Conservation (phyloP, 202 grass and related monocot species). For the Carex sylvatica region DNA sequence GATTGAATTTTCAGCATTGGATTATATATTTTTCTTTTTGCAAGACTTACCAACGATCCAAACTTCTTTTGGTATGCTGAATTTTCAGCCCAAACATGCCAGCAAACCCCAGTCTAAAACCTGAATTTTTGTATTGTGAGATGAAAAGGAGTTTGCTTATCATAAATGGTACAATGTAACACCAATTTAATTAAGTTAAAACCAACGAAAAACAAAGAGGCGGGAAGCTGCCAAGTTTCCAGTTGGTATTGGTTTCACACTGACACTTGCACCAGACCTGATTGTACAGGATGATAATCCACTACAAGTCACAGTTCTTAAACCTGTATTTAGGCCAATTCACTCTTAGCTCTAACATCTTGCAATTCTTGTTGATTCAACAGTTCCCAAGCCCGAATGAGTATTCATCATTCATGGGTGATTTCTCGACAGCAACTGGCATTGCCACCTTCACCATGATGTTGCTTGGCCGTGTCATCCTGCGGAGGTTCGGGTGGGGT, state of each 20-base stretch:
- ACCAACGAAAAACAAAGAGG: not conserved
- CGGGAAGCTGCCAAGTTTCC: not conserved
- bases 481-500: constrained; percentile 91
- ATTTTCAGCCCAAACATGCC: constrained; percentile 5
- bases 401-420: constrained; percentile 98
- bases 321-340: not conserved
- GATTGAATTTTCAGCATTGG: not conserved
- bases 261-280: not conserved
- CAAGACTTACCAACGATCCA: not conserved
- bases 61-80: not conserved
- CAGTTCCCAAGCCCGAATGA: constrained; percentile 97
- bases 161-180: not conserved
- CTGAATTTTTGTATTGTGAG: not conserved
- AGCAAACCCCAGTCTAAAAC: not conserved
- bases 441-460: constrained; percentile 99
- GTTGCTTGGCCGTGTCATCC: constrained; percentile 84
- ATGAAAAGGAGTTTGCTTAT: not conserved
- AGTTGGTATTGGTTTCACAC: not conserved
- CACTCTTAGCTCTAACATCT: not conserved
- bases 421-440: constrained; percentile 96
- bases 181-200: not conserved
- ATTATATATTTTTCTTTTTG: constrained; percentile 1
- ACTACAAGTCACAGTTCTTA: not conserved
- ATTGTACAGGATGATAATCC: constrained; percentile 15
- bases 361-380: not conserved